These are phyloP conservation scores for Planoprotostelium fungivorum DNA, from an alignment of 78 protist genomes.

Conservation along the genomic window DNA sequence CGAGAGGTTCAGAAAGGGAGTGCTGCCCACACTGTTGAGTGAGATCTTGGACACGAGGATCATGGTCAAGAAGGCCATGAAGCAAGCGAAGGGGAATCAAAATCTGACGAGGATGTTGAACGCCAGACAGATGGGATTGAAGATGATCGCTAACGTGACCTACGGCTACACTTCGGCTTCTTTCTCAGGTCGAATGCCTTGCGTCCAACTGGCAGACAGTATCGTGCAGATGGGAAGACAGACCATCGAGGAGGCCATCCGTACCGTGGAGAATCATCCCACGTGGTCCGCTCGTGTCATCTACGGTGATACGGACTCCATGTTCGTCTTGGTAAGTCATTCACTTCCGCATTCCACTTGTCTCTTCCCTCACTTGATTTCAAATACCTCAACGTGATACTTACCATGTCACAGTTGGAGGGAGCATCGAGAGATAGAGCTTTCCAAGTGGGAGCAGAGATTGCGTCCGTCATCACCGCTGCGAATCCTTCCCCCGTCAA, in stretches of 20 bases:
- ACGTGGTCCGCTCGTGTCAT: slow-evolving; percentile 81
- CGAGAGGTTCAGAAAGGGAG: slow-evolving; percentile 69
- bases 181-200: slow-evolving; percentile 97
- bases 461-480: slow-evolving; percentile 78
- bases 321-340: slow-evolving; percentile 73
- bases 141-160: slow-evolving; percentile 96
- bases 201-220: slow-evolving; percentile 93
- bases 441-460: slow-evolving; percentile 71
- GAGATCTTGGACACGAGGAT: slow-evolving; percentile 94
- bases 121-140: slow-evolving; percentile 91
- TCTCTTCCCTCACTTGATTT: not conserved
- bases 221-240: slow-evolving; percentile 89
- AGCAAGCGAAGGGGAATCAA: slow-evolving; percentile 19
- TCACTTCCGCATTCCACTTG: not conserved
- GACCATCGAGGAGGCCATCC: slow-evolving; percentile 85
- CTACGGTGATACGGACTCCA: slow-evolving; percentile 98
- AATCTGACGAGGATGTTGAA: slow-evolving; percentile 50
- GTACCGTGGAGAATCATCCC: slow-evolving; percentile 21
- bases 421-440: slow-evolving; percentile 77
- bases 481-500: slow-evolving; percentile 83
- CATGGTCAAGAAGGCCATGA: slow-evolving; percentile 85
- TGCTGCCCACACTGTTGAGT: slow-evolving; percentile 84
- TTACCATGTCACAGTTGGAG: slow-evolving; percentile 10
- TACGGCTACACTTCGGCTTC: slow-evolving; percentile 96
- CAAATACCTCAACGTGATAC: not conserved